Evolutionary conservation across 257 asterid genomes (phyloP).

Genomic region (Gentiana straminea): DNA sequence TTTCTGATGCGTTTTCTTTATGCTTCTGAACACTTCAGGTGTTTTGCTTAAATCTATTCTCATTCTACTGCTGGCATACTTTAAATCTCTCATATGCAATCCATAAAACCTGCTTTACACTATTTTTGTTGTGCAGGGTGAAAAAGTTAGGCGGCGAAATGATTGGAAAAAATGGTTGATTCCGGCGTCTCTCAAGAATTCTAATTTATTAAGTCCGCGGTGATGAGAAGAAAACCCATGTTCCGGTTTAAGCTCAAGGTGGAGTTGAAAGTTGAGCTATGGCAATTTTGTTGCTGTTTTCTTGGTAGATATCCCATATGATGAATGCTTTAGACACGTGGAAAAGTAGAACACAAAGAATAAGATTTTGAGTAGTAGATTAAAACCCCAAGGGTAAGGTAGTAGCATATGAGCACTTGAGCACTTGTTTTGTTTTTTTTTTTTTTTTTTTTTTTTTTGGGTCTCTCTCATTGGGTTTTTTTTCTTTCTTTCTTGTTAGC

Average conservation of each 20-base stretch:
- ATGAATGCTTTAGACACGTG: too few relatives aligned
- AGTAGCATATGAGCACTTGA: too few relatives aligned
- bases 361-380: too few relatives aligned
- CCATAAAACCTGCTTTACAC: background rate
- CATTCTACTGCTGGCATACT: background rate
- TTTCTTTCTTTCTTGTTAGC: too few relatives aligned
- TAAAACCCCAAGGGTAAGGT: too few relatives aligned
- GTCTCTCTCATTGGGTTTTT: too few relatives aligned
- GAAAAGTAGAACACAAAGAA: too few relatives aligned
- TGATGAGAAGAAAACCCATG: slow-evolving; percentile 15
- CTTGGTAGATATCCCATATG: too few relatives aligned
- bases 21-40: background rate
- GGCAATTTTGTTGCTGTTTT: too few relatives aligned
- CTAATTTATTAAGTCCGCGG: slow-evolving; percentile 21
- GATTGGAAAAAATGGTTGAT: slow-evolving; percentile 64
- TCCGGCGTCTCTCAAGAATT: slow-evolving; percentile 20
- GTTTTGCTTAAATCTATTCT: background rate
- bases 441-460: too few relatives aligned
- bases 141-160: slow-evolving; percentile 44
- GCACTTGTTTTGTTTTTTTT: too few relatives aligned
- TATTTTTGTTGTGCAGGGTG: slow-evolving; percentile 36
- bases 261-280: background rate
- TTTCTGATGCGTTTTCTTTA: background rate
- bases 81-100: background rate
- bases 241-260: slow-evolving; percentile 4